Evolutionary conservation across 1,284 basidiomycete species (phyloP).

Genomic region (Microbotryomycetes sp.): DNA sequence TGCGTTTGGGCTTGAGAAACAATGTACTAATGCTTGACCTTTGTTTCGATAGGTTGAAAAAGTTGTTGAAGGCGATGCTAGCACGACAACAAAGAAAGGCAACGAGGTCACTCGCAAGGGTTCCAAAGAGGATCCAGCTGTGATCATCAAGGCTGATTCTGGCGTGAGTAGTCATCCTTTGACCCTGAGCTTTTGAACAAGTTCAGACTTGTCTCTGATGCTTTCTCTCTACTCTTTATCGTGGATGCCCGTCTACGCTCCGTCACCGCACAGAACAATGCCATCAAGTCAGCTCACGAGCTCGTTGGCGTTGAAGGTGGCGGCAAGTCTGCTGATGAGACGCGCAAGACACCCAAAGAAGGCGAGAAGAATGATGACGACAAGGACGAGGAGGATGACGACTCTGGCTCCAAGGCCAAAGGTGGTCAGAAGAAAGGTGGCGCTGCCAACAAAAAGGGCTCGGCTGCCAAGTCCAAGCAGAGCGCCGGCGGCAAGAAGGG

Average conservation of each 20-base stretch:
- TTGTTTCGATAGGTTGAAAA: neutral
- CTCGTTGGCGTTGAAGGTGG: constrained; percentile 18
- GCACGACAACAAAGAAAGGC: neutral
- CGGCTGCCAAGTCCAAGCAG: neutral
- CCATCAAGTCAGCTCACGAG: constrained; percentile 25
- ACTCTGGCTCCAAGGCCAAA: constrained; percentile 14
- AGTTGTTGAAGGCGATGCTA: neutral
- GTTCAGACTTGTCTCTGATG: too few species aligned
- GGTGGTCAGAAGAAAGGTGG: neutral
- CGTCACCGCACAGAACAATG: constrained; percentile 13
- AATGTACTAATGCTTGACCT: too few species aligned
- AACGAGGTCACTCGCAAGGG: neutral
- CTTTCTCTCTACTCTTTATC: neutral
- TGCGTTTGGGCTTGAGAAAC: too few species aligned
- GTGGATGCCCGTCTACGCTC: neutral
- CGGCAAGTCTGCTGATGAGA: neutral
- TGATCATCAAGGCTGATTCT: constrained; percentile 22
- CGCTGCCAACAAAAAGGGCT: too few species aligned
- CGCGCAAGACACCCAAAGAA: neutral
- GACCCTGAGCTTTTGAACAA: too few species aligned
- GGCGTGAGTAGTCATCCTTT: constrained; percentile 8
- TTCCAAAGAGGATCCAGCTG: constrained; percentile 24
- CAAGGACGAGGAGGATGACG: constrained; percentile 1
- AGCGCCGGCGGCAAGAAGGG: constrained; percentile 12
- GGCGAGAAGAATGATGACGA: constrained; percentile 2